Conservation (phyloP, 306 rosid genomes). For the Lablab purpureus region DNA sequence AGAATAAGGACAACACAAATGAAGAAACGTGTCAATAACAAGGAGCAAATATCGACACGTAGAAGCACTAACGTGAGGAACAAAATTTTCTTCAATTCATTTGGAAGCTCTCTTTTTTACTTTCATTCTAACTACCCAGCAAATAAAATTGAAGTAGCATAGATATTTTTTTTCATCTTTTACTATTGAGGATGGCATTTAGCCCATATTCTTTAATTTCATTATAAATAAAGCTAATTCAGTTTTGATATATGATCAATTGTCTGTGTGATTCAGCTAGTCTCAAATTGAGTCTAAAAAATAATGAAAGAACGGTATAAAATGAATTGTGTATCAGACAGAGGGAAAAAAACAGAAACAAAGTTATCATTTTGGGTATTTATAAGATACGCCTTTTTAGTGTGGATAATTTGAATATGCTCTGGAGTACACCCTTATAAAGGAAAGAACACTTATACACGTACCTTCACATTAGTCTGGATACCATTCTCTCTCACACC, state of each 20-base stretch:
- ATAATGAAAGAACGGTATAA: too few species aligned
- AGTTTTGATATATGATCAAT: slow-evolving; percentile 31
- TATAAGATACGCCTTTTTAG: too few species aligned
- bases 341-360: too few species aligned
- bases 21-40: slow-evolving; percentile 1
- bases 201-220: slow-evolving; percentile 34
- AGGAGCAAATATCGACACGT: slow-evolving; percentile 3
- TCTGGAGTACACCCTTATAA: too few species aligned
- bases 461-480: too few species aligned
- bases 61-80: slow-evolving; percentile 14
- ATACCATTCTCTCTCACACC: too few species aligned
- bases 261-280: neutral
- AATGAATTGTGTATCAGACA: too few species aligned
- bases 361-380: too few species aligned
- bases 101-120: slow-evolving; percentile 14
- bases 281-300: too few species aligned
- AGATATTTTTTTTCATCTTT: slow-evolving; percentile 27
- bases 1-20: slow-evolving; percentile 3
- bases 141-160: slow-evolving; percentile 34
- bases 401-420: too few species aligned
- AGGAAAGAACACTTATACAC: too few species aligned
- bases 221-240: slow-evolving; percentile 35
- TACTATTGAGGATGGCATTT: slow-evolving; percentile 15
- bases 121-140: slow-evolving; percentile 12
- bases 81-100: slow-evolving; percentile 18